A percentile compares a stretch with the other conserved stretches of the same genome.
These are phyloP conservation scores for Capsella bursapastoris DNA, from an alignment of 345 rosid species.

Conservation along the genomic window DNA sequence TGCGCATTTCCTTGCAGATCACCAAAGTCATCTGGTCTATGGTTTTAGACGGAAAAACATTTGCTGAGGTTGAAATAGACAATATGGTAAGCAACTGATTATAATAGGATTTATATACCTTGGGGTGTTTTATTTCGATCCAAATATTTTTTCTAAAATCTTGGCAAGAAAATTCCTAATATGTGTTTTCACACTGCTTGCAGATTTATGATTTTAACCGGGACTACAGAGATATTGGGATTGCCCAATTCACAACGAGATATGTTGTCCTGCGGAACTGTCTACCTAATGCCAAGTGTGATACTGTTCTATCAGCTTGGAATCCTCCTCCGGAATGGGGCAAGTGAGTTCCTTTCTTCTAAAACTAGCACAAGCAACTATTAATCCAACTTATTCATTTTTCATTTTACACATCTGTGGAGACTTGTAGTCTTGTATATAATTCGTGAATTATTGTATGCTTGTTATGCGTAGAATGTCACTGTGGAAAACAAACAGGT, in stretches of 20 bases:
- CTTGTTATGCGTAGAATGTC: conserved; percentile 1
- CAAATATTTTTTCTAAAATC: not conserved
- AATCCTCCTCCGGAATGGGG: conserved; percentile 99
- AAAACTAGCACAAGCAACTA: not conserved
- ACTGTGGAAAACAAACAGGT: not conserved
- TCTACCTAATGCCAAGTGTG: conserved; percentile 77
- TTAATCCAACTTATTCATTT: not conserved
- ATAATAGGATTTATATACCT: not conserved
- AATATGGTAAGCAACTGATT: conserved; percentile 71
- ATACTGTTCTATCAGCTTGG: conserved; percentile 94
- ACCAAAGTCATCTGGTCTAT: conserved; percentile 92
- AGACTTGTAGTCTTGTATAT: conserved; percentile 21
- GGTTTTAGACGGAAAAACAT: conserved; percentile 95
- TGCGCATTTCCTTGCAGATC: conserved; percentile 92
- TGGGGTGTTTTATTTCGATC: not conserved
- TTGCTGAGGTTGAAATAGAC: conserved; percentile 98
- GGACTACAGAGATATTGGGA: conserved; percentile 91
- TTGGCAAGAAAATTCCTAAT: conserved; percentile 25
- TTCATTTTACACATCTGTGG: conserved; percentile 6
- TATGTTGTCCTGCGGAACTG: conserved; percentile 83
- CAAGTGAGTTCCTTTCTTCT: conserved; percentile 56
- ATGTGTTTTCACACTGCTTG: conserved; percentile 28
- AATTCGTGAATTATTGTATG: not conserved
- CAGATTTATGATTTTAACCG: conserved; percentile 98
- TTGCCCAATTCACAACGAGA: conserved; percentile 87